phyloP scores from a whole-genome alignment of 495 filamentous ascomycete species.

The Bathelium albidoporum region DNA sequence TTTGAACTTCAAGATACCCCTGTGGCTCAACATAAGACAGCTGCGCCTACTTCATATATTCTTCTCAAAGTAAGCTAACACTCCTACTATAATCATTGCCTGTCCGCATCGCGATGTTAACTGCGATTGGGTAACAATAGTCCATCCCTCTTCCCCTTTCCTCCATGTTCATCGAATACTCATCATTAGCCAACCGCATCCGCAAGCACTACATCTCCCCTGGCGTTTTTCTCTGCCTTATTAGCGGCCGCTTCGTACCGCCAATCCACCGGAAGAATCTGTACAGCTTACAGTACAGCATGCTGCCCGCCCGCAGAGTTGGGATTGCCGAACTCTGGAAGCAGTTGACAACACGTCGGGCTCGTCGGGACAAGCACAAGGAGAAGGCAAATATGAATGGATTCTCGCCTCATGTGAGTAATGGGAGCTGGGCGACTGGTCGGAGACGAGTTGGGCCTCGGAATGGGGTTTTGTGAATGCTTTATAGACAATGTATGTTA shows the following conservation, averaged over 20 bases:
- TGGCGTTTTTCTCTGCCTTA: conserved; percentile 71
- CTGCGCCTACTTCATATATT: conserved; percentile 52
- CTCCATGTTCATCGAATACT: conserved; percentile 94
- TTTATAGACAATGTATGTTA: background rate
- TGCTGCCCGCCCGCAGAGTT: conserved; percentile 76
- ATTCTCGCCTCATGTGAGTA: background rate
- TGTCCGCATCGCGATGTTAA: conserved; percentile 8
- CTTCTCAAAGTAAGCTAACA: conserved; percentile 54
- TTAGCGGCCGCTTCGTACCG: conserved; percentile 74
- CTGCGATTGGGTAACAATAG: conserved; percentile 35
- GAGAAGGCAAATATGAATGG: conserved; percentile 1
- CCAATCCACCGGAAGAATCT: conserved; percentile 89
- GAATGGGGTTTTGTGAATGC: background rate
- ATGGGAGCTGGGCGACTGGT: background rate
- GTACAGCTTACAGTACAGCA: conserved; percentile 96
- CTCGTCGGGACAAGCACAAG: background rate
- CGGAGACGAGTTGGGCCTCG: background rate
- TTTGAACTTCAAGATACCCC: conserved; percentile 78
- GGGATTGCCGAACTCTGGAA: conserved; percentile 80
- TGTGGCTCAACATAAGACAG: conserved; percentile 28
- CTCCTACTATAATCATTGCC: background rate
- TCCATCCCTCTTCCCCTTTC: conserved; percentile 81
- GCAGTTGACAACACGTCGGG: conserved; percentile 42
- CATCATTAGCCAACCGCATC: conserved; percentile 83
- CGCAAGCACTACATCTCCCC: conserved; percentile 91